Base-by-base conservation (phyloP, 345 rosid genomes). In the Pseudoturritis turrita region DNA sequence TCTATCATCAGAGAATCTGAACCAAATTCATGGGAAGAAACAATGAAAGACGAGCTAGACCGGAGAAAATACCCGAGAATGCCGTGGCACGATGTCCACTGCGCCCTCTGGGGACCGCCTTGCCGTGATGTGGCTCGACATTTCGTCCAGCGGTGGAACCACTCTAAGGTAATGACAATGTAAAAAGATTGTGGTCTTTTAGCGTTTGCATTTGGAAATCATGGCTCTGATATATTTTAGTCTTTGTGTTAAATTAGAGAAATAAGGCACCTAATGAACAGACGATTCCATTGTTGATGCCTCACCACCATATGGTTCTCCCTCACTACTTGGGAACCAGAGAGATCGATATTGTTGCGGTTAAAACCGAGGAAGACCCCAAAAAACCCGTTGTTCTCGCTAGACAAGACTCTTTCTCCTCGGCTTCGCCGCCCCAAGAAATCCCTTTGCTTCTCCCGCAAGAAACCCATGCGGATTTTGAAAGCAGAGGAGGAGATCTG, bases 41-140 rank as follows among this genome's bases (percentile, higher is more conserved):
- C 91, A 10, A 87, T 83, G 87, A 88, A 72, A 62, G 96, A 91
- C 76, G 97, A 91, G 78, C 76, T 94, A 44, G 87, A 89, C 8
- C 83, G 96, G 8, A 66, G 51, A 73, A 89, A 83, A 65, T 88
- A 82, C 81, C 97, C 98, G 2, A 87, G 96, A 39, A 94, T 94
- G 98, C 98, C 98, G 1, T 94, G 98, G 98, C 98, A 94, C 19
- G 97, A 94, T 59, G 92, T 89, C 41, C 97, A 94, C 2, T 94
- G 98, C 45, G 95, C 98, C 72, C 83, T 94, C 4, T 94, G 96
- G 98, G 98, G 98, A 29, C 96, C 98, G 0, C 89, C 98, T 51
- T 89, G 97, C 57, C 95, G 92, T 5, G 98, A 94, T 72, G 73
- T 88, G 44, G 97, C 97, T 12, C 77, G 97, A 76, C 98, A 94